phyloP scores from a whole-genome alignment of 257 asterid species.

The Henckelia pumila region DNA sequence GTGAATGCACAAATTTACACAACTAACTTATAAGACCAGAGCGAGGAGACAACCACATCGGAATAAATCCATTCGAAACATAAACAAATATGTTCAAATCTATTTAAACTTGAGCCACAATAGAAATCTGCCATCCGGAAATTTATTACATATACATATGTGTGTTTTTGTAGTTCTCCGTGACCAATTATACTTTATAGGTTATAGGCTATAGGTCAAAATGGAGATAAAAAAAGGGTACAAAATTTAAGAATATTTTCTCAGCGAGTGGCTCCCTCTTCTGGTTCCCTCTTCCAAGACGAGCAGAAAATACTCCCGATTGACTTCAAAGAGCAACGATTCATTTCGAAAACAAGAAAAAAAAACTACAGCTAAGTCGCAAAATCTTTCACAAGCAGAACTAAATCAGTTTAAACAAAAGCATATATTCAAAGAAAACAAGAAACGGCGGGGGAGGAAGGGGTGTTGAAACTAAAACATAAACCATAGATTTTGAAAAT shows the following conservation, averaged over 20 bases:
- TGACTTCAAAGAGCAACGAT: background rate
- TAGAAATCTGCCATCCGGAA: background rate
- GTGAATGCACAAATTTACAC: background rate
- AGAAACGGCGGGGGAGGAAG: too few relatives aligned
- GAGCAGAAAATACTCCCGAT: background rate
- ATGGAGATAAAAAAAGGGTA: background rate
- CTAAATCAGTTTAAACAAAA: background rate
- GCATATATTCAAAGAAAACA: background rate
- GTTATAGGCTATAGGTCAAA: background rate
- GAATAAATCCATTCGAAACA: background rate
- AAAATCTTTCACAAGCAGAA: background rate
- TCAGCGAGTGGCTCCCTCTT: background rate
- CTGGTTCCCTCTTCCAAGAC: constrained; percentile 2
- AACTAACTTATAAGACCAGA: background rate
- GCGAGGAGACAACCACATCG: background rate
- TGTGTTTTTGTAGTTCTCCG: background rate
- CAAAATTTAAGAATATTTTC: background rate
- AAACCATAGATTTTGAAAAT: background rate
- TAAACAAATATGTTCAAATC: background rate
- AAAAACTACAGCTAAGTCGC: background rate
- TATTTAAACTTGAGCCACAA: background rate
- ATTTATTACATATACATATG: background rate
- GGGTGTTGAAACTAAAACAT: background rate
- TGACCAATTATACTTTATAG: background rate
- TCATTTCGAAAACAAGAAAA: background rate